These are phyloP conservation scores for Apiospora marii DNA, from an alignment of 2,329 filamentous ascomycete species.

Conservation along the genomic window DNA sequence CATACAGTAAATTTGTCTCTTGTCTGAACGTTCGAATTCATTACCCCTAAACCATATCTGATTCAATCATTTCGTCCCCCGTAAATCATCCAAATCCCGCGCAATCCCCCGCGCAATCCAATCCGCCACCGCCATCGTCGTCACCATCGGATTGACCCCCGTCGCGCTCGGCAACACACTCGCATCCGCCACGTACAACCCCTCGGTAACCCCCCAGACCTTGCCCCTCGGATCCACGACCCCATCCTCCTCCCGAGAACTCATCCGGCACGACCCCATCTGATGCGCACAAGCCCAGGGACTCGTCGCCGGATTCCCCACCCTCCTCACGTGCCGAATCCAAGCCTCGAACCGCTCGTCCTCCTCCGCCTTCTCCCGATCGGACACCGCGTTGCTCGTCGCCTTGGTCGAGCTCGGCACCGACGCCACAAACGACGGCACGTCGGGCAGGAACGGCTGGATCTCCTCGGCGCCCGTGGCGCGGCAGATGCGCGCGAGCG, in stretches of 20 bases:
- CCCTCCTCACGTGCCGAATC: constrained; percentile 55
- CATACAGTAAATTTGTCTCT: too few species aligned
- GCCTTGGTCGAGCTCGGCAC: neutral
- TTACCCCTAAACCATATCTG: neutral
- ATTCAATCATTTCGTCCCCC: neutral
- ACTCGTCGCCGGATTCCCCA: constrained; percentile 59
- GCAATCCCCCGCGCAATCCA: constrained; percentile 63
- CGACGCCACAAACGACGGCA: constrained; percentile 34
- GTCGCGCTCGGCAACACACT: constrained; percentile 77
- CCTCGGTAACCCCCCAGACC: constrained; percentile 68
- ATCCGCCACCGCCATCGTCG: constrained; percentile 72
- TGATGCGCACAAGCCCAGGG: constrained; percentile 74
- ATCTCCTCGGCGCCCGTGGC: constrained; percentile 80
- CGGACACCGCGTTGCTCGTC: neutral
- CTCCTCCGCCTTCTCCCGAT: constrained; percentile 47
- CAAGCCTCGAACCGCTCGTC: constrained; percentile 66
- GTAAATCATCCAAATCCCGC: constrained; percentile 46
- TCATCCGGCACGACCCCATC: constrained; percentile 80
- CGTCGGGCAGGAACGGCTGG: constrained; percentile 64
- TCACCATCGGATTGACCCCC: constrained; percentile 83
- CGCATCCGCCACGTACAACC: constrained; percentile 74
- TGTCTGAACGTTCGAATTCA: neutral
- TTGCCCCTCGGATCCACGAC: constrained; percentile 64
- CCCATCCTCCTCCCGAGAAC: constrained; percentile 54
- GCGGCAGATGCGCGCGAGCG: constrained; percentile 76